Base-by-base conservation (phyloP, 176 grass and related monocot genomes). In the Olyra latifolia region DNA sequence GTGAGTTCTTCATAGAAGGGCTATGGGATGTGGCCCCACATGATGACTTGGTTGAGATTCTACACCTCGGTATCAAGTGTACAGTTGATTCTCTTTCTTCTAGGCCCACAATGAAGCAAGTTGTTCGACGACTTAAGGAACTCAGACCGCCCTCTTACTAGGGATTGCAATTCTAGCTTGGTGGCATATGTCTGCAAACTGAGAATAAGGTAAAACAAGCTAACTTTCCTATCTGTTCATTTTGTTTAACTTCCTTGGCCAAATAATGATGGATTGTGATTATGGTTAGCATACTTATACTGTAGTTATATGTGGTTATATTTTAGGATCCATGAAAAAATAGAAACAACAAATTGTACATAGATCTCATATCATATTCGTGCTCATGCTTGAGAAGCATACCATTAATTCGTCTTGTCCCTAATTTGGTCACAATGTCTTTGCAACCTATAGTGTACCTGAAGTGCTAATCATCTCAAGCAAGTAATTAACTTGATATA, bases 91-190 rank as follows among this genome's bases (percentile, higher is more conserved):
- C 89, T 78, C 89, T 97, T 72, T 88, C 91, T 84, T 88, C 84
- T 48, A 89, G 94, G 55, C 94, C 94, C 64, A 94, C 91, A 74
- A 97, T 97, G 94, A 97, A 97, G 82, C 94, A 97, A 88, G 94
- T 97, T 89, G 91, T 97, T 72, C 76, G 89, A 71, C 80, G 94
- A 38, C 77, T 97, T 71, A 97, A 85, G 78, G 91, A 97, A 90
- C 88, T 97, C 75, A 90, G 86, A 82, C 94, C 94, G 1, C 87
- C 87, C 17, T 71, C 83, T 83, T 91, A 83, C 71, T 91, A 90
- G 82, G 39, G 78, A 35, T 50, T 69, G 46, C 74, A 74, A 88
- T 56, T 46, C 56, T 54, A 46, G 35, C 39, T 10, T 76, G 24
- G 23, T 76, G 24, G 23, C 28, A 38, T 43, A n/a, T 6, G 23